Evolutionary conservation across 306 rosid species (phyloP).

Genomic region (Rosa rugosa): DNA sequence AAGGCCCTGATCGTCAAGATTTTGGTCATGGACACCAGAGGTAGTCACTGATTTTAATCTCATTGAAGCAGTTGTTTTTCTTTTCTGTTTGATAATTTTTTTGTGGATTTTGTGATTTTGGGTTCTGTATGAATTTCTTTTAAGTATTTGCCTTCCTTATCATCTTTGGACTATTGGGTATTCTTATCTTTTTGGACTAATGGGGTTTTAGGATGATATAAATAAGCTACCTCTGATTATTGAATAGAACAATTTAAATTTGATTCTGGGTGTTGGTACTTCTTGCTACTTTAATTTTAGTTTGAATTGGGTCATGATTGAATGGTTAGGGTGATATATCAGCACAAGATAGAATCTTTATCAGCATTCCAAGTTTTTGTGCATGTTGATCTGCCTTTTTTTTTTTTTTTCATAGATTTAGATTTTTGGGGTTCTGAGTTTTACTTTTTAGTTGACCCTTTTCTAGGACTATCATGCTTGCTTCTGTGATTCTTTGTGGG

Average conservation of each 20-base stretch:
- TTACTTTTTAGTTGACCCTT: background rate
- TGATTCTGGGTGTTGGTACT: background rate
- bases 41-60: constrained; percentile 1
- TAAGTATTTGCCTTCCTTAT: background rate
- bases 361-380: background rate
- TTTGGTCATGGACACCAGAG: background rate
- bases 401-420: background rate
- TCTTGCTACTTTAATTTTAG: background rate
- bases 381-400: background rate
- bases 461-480: background rate
- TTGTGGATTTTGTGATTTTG: background rate
- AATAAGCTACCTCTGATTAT: background rate
- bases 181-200: background rate
- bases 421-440: background rate
- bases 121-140: background rate
- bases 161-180: background rate
- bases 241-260: background rate
- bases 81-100: background rate
- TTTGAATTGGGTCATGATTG: background rate
- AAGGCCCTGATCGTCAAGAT: background rate
- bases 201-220: background rate
- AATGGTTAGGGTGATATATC: background rate
- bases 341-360: too few relatives aligned
- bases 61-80: background rate
- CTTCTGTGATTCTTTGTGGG: background rate